Evolutionary conservation across 2,329 filamentous ascomycete species (phyloP), one percentile per base, ranked within the genome.

Genomic region (Stemphylium vesicarium): DNA sequence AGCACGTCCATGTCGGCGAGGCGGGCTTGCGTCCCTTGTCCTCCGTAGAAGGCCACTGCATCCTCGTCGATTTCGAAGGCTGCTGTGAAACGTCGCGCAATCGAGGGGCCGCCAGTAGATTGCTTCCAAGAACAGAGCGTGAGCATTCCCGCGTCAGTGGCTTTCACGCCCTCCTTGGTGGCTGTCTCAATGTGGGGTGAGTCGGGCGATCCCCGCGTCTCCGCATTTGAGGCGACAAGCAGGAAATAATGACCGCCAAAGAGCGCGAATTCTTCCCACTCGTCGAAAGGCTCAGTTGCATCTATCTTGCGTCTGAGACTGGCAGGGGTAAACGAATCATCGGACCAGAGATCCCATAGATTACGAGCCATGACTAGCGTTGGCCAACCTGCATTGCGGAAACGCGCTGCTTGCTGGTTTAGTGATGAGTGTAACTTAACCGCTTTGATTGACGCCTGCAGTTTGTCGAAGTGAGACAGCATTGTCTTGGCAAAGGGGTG

Each of bases 251-350:
- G 93, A 31, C 87, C 87, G 2, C 85, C 86, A 73, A 96, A 96
- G 0, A 96, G 79, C 2, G 89, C 87, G 70, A 97, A 92, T 68
- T 97, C 94, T 75, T 98, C 94, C 92, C 92, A 96, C 75, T 97
- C 93, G 73, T 98, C 94, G 70, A 98, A 97, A 0, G 89, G 86
- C 69, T 97, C 94, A 13, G 92, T 75, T 0, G 78, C 70, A 64
- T 96, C 88, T 12, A 97, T 77, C 10, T 77, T 77, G 32, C 72
- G 78, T 59, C 91, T 84, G 57, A 91, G 82, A 1, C 81, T 75
- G 1, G 81, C 68, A 5, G 80, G 80, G 16, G 96, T 76, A 71
- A 93, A 93, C 2, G 78, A 70, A 12, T 85, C 79, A 61, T 90
- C 85, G 10, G 83, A 85, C 93, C 93, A 97, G 1, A 92, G 80